Base-by-base conservation (phyloP, 768 basidiomycete species). In the Scleroderma bovista region DNA sequence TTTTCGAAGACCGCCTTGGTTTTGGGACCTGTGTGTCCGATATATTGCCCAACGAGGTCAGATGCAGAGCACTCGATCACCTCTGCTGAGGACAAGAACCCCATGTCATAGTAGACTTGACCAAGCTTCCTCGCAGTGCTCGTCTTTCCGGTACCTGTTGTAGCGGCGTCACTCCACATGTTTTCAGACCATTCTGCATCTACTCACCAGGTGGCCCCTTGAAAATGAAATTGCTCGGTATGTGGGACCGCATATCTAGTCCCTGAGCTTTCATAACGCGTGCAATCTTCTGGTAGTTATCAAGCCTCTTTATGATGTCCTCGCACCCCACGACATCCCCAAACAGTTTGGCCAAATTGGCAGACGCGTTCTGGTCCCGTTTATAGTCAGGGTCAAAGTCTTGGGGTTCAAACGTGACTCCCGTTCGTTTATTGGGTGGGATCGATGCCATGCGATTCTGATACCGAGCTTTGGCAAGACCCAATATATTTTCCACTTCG, bases 11-110 rank as follows among this genome's bases (percentile, higher is more conserved):
- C 57, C 47, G 77, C 71, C 54, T 65, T 71, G 1, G 80, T 81
- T 62, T 84, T 84, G 0, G 83, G 84, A 1, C 84, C 86, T 1
- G 85, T 86, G 0, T 86, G 84, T 6, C 85, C 85, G 9, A 86
- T 77, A 44, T 80, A 86, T 56, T 84, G 72, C 1, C 80, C 86
- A 1, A 86, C 78, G 26, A 88, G 71, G 52, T 87, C 86, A 1
- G 83, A 75, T 0, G 82, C 83, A 0, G 84, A 85, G 60, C 83
- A 82, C 60, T 87, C 85, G 8, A 77, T 59, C 37, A 87, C 82
- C n/a, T 82, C 74, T 2, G 57, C 19, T 1, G 69, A 72, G 24
- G 72, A 65, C 8, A 82, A 61, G 52, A 81, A 71, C 0, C 81
- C 81, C 79, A 83, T 81, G 53, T 83, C 77, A 48, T 73, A 83